These are phyloP conservation scores for Colletotrichum gloeosporioides DNA, from an alignment of 2,329 filamentous ascomycete species.

Conservation along the genomic window DNA sequence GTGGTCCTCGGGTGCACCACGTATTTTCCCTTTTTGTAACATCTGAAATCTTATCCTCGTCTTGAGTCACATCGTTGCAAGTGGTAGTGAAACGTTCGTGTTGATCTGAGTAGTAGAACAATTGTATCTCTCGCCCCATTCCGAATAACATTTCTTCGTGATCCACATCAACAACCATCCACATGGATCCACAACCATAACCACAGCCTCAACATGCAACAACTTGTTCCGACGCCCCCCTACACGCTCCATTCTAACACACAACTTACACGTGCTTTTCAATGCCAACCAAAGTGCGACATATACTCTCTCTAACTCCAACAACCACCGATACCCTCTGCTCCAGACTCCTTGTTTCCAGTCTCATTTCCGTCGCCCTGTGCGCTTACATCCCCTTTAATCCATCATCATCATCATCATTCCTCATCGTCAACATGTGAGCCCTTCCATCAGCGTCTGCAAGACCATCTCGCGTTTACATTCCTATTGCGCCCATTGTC, in stretches of 20 bases:
- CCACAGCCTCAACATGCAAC: neutral
- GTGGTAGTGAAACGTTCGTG: too few relatives aligned
- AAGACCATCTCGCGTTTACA: neutral
- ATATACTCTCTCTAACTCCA: neutral
- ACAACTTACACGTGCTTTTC: neutral
- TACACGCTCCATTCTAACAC: neutral
- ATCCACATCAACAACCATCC: too few relatives aligned
- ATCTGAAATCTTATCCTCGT: too few relatives aligned
- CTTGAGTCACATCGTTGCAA: too few relatives aligned
- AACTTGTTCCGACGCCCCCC: neutral
- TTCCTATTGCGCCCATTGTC: neutral
- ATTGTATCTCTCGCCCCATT: too few relatives aligned
- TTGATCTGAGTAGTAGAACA: too few relatives aligned
- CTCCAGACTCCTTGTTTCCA: accelerated
- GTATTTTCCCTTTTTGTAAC: too few relatives aligned
- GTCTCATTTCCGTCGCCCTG: neutral
- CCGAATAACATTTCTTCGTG: too few relatives aligned
- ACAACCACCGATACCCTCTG: neutral
- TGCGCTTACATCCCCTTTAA: too few relatives aligned
- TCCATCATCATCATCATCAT: neutral
- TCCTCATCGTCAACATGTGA: neutral
- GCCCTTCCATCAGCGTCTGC: neutral
- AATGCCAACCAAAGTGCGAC: neutral
- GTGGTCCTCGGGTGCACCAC: too few relatives aligned
- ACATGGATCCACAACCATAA: neutral